Percentiles rank a stretch among this genome's conserved stretches.
phyloP scores from a whole-genome alignment of 768 basidiomycete genomes.

The Chlorophyllum brunneum region DNA sequence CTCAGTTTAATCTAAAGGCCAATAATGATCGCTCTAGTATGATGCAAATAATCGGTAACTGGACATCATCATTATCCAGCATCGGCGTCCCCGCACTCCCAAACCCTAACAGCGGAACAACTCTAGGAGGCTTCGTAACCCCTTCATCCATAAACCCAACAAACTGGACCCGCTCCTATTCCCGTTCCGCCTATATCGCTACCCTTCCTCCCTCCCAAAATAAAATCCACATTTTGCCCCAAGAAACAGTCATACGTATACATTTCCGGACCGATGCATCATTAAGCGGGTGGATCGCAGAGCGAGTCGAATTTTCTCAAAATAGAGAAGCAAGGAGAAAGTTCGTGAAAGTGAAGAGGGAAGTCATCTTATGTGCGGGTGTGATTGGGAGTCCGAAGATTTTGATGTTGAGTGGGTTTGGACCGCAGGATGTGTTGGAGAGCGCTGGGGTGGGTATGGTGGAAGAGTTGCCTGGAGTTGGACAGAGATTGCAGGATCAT shows the following conservation, averaged over 20 bases:
- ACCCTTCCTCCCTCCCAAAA: conserved; percentile 52
- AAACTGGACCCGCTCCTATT: conserved; percentile 64
- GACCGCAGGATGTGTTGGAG: conserved; percentile 42
- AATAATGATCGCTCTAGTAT: conserved; percentile 35
- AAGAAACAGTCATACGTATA: conserved; percentile 51
- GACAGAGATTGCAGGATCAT: conserved; percentile 55
- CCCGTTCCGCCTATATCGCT: conserved; percentile 64
- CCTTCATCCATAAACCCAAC: conserved; percentile 57
- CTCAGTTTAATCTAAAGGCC: neutral
- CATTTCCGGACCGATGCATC: conserved; percentile 41
- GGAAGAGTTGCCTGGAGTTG: conserved; percentile 48
- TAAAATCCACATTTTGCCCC: conserved; percentile 56
- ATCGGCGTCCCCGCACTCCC: conserved; percentile 37
- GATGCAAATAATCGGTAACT: conserved; percentile 47
- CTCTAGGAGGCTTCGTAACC: conserved; percentile 50
- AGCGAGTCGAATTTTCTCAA: conserved; percentile 43
- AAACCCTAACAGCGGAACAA: conserved; percentile 44
- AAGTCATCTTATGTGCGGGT: conserved; percentile 45
- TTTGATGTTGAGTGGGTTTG: conserved; percentile 50
- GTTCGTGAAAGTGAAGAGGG: conserved; percentile 53
- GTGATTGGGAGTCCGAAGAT: conserved; percentile 47
- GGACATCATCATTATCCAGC: conserved; percentile 46
- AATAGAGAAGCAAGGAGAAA: conserved; percentile 25
- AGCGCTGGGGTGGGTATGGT: conserved; percentile 36
- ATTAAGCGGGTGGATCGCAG: conserved; percentile 23